These are phyloP conservation scores for Globisporangium camurandrum DNA, from an alignment of 352 stramenopile genomes.

Conservation along the genomic window DNA sequence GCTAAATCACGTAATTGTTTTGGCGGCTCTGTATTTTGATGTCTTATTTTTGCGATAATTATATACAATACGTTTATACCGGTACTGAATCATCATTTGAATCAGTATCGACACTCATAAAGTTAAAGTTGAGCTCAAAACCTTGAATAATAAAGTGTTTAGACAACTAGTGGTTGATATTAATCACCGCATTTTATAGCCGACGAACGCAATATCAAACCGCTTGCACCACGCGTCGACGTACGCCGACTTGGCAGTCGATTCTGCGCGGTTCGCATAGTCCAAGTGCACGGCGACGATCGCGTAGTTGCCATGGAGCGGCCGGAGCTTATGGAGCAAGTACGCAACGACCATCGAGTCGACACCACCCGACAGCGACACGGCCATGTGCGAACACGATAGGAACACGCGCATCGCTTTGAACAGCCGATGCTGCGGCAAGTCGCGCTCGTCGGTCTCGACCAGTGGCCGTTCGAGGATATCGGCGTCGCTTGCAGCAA, in stretches of 20 bases:
- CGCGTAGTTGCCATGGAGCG: conserved; percentile 38
- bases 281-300: conserved; percentile 95
- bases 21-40: too few relatives aligned
- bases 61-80: too few relatives aligned
- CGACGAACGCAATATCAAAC: conserved; percentile 74
- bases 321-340: conserved; percentile 83
- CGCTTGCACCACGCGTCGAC: conserved; percentile 85
- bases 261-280: conserved; percentile 95
- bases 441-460: conserved; percentile 58
- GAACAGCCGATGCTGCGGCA: conserved; percentile 63
- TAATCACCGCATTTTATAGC: too few relatives aligned
- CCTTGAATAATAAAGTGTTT: too few relatives aligned
- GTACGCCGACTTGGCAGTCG: conserved; percentile 87
- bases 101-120: too few relatives aligned
- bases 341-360: conserved; percentile 98
- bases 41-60: too few relatives aligned
- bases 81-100: too few relatives aligned
- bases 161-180: too few relatives aligned
- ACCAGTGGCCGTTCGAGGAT: conserved; percentile 65
- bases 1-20: too few relatives aligned
- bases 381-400: conserved; percentile 49
- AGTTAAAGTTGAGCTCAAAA: too few relatives aligned
- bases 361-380: conserved; percentile 93
- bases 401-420: conserved; percentile 68
- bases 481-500: conserved; percentile 25